phyloP scores from a whole-genome alignment of 805 yeast species.

The Monosporozyma servazzii region DNA sequence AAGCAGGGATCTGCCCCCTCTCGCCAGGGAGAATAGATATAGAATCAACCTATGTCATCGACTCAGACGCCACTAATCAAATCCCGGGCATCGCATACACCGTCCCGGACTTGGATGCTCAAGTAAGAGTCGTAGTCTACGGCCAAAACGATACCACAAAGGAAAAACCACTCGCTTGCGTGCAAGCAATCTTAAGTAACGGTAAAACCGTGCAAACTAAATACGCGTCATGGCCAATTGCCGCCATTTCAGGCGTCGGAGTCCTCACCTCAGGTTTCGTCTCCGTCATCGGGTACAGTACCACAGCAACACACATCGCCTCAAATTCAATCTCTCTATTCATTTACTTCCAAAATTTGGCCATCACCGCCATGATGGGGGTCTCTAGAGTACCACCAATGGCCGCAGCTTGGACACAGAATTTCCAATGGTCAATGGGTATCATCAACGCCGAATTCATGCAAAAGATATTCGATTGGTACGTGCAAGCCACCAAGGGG shows the following conservation, averaged over 20 bases:
- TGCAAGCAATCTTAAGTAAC: slow-evolving; percentile 74
- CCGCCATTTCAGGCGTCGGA: slow-evolving; percentile 83
- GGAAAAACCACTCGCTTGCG: slow-evolving; percentile 68
- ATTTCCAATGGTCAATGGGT: slow-evolving; percentile 95
- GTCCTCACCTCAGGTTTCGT: slow-evolving; percentile 79
- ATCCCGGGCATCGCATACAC: slow-evolving; percentile 83
- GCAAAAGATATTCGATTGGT: slow-evolving; percentile 85
- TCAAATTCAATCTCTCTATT: slow-evolving; percentile 88
- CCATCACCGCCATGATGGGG: slow-evolving; percentile 91
- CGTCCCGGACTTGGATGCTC: slow-evolving; percentile 90
- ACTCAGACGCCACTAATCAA: slow-evolving; percentile 33
- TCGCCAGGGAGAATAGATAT: slow-evolving; percentile 80
- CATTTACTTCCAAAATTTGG: slow-evolving; percentile 87
- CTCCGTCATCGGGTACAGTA: slow-evolving; percentile 79
- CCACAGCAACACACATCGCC: slow-evolving; percentile 96
- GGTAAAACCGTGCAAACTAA: slow-evolving; percentile 91
- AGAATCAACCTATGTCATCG: slow-evolving; percentile 38
- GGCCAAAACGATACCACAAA: slow-evolving; percentile 36
- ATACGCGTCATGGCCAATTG: slow-evolving; percentile 93
- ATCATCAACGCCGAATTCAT: slow-evolving; percentile 67
- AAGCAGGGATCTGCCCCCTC: slow-evolving; percentile 68
- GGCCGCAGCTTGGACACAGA: slow-evolving; percentile 96
- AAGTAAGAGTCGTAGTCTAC: slow-evolving; percentile 66
- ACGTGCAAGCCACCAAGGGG: slow-evolving; percentile 92
- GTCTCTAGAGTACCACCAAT: slow-evolving; percentile 89